Evolutionary conservation across 2,329 filamentous ascomycete genomes (phyloP).

Genomic region (Pseudogymnoascus sp.): DNA sequence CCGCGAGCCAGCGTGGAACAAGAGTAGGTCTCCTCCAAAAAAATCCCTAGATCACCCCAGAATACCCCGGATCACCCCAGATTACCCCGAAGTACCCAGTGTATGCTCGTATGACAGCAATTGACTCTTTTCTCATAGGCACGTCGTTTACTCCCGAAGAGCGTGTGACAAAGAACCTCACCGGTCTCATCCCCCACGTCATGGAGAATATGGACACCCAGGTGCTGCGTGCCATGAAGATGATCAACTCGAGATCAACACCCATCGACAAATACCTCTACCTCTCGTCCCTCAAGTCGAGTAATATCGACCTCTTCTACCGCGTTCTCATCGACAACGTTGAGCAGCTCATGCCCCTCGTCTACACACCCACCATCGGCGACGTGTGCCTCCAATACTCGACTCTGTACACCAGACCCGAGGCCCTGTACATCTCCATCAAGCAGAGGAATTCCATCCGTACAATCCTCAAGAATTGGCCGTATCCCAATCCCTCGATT

Average conservation of each 20-base stretch:
- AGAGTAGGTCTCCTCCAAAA: slow-evolving; percentile 39
- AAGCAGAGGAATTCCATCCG: slow-evolving; percentile 86
- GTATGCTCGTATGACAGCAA: slow-evolving; percentile 1
- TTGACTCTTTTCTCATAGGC: slow-evolving; percentile 34
- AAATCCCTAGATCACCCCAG: slow-evolving; percentile 9
- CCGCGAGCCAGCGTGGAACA: slow-evolving; percentile 56
- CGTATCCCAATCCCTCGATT: slow-evolving; percentile 80
- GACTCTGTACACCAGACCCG: slow-evolving; percentile 87
- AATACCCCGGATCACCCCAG: not conserved
- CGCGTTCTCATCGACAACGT: slow-evolving; percentile 70
- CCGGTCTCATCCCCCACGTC: slow-evolving; percentile 56
- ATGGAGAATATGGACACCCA: slow-evolving; percentile 54
- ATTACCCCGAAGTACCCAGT: not conserved
- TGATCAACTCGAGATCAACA: slow-evolving; percentile 62
- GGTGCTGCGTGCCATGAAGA: slow-evolving; percentile 60
- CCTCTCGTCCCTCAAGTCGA: slow-evolving; percentile 64
- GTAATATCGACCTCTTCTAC: slow-evolving; percentile 77
- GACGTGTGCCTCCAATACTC: slow-evolving; percentile 97
- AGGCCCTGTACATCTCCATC: slow-evolving; percentile 93
- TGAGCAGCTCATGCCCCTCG: slow-evolving; percentile 71
- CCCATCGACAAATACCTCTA: slow-evolving; percentile 78
- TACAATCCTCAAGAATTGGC: slow-evolving; percentile 89
- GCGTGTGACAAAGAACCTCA: slow-evolving; percentile 56
- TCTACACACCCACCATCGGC: slow-evolving; percentile 86
- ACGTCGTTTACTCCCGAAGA: slow-evolving; percentile 58